Percentiles rank a stretch among this genome's conserved stretches.
phyloP scores from a whole-genome alignment of 2,329 filamentous ascomycete species.

The Fusarium sp. region DNA sequence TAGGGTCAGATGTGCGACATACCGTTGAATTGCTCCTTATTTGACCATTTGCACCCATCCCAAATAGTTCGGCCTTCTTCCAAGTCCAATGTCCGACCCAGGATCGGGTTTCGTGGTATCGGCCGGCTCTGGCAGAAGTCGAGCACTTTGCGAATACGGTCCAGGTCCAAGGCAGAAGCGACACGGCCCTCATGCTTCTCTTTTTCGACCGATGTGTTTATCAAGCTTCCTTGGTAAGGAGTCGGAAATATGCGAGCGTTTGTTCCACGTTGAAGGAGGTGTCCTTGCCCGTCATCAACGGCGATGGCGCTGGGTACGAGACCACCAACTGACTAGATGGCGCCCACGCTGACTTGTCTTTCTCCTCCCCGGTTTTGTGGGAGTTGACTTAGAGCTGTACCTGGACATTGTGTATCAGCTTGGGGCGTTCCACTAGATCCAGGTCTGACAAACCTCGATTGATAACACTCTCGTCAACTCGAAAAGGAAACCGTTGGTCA shows the following conservation, averaged over 20 bases:
- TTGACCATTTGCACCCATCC: constrained; percentile 42
- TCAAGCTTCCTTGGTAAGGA: constrained; percentile 54
- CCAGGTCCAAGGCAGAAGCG: constrained; percentile 81
- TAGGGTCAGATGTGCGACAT: neutral
- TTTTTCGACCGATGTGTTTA: constrained; percentile 64
- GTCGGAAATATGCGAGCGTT: constrained; percentile 71
- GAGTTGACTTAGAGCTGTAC: constrained; percentile 41
- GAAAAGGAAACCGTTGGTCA: constrained; percentile 24
- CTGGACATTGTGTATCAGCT: constrained; percentile 28
- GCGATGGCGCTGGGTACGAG: constrained; percentile 62
- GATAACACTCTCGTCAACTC: constrained; percentile 22
- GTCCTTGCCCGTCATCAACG: constrained; percentile 69
- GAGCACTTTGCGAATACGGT: constrained; percentile 72
- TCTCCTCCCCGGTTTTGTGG: constrained; percentile 40
- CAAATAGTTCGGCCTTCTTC: constrained; percentile 36
- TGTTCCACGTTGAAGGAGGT: constrained; percentile 71
- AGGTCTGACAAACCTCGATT: constrained; percentile 23
- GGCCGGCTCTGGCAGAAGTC: constrained; percentile 53
- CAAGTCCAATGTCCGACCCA: neutral
- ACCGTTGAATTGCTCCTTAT: constrained; percentile 26
- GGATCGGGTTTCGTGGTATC: constrained; percentile 8
- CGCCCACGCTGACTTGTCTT: constrained; percentile 68
- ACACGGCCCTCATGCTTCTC: constrained; percentile 76
- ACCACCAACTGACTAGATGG: constrained; percentile 82
- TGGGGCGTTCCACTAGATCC: neutral